Conservation (phyloP, 2,329 filamentous ascomycete genomes). For the Diplodia seriata region DNA sequence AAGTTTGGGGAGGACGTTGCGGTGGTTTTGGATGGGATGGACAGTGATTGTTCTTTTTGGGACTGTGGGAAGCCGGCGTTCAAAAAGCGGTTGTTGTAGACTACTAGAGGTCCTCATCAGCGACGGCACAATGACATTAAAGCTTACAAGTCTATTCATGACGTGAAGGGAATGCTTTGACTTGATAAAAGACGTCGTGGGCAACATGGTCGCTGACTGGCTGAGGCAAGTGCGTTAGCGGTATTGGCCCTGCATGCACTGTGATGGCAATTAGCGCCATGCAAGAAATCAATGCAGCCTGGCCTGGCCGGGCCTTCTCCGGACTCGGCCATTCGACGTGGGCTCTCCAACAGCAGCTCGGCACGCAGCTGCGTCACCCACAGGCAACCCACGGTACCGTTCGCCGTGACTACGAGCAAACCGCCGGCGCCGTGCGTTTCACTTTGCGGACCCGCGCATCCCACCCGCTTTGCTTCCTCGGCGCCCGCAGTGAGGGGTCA, state of each 20-base stretch:
- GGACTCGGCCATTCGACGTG: background rate
- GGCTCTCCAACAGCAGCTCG: background rate
- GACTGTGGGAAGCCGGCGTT: constrained; percentile 13
- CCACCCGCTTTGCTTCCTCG: no score
- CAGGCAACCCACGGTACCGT: background rate
- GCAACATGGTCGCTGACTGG: no score
- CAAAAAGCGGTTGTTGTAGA: background rate
- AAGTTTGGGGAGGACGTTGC: background rate
- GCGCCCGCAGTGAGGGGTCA: no score
- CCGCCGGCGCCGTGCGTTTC: background rate
- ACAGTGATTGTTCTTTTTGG: background rate
- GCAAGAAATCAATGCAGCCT: background rate
- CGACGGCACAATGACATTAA: background rate
- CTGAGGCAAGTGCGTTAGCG: no score
- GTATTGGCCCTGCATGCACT: background rate
- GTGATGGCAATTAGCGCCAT: background rate
- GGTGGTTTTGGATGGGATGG: background rate
- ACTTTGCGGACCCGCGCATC: background rate
- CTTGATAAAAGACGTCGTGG: no score
- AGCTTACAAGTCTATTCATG: background rate
- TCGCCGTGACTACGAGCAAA: background rate
- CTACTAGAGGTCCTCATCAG: background rate
- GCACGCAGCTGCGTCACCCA: constrained; percentile 1
- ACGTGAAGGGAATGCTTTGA: background rate
- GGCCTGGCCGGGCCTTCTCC: background rate